Evolutionary conservation across 2,329 filamentous ascomycete genomes (phyloP), one percentile per base, ranked within the genome.

Genomic region (Thielaviopsis musarum): DNA sequence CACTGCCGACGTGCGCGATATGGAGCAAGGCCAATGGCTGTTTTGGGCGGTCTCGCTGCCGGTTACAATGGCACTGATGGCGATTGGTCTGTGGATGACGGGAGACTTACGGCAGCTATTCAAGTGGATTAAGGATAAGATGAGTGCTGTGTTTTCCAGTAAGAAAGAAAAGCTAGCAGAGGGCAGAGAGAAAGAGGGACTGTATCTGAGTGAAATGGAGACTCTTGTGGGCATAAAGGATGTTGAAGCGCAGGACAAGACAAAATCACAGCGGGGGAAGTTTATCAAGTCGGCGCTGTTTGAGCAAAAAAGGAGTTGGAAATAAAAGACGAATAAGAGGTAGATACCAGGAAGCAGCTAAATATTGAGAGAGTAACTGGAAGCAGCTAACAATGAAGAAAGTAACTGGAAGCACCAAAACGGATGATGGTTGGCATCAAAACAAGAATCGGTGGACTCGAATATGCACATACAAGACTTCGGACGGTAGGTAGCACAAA

Each of bases 31-130:
- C 3, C 75, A 78, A 66, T 75, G 74, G 72, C 64, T 73, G 2
- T 80, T 76, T 66, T 80, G 77, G 77, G 71, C 69, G 1, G 69
- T 72, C 0, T 74, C 76, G 1, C 59, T 79, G 12, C 75, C 75
- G 0, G 67, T 78, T 2, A 78, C 76, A 0, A 56, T 72, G 0
- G 59, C 69, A 2, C 69, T 76, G 26, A 70, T 77, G 30, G 58
- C 70, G 6, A 55, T 69, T 2, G 73, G 73, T 0, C 65, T 77
- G 3, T 70, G 70, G 67, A 74, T 72, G 67, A 74, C 74, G 65
- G 72, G 71, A 6, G 73, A 75, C 63, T 64, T 76, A 52, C 68
- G 69, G 22, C 71, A 69, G 61, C 59, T 71, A 12, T 51, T 66
- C 41, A 53, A 60, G 45, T 67, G 66, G 66, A 9, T 62, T 34